Evolutionary conservation across 371 early-diverging fungal genomes (phyloP).

Genomic region (Smittium culicis): DNA sequence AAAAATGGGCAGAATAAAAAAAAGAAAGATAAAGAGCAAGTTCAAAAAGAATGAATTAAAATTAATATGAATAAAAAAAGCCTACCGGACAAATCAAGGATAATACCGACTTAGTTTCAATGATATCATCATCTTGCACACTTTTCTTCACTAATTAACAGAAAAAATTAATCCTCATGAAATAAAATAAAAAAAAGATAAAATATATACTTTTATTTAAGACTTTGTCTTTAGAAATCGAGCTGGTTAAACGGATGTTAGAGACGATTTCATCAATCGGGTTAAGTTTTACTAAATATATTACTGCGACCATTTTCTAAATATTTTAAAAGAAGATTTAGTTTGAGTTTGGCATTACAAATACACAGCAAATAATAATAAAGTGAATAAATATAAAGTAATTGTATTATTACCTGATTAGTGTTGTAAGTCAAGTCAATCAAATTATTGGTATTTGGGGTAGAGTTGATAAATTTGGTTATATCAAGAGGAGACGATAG

Average conservation of each 20-base stretch:
- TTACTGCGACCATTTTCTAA: background rate
- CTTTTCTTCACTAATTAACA: slow-evolving; percentile 3
- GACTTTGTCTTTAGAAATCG: background rate
- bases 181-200: too few species aligned
- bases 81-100: slow-evolving; percentile 16
- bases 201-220: background rate
- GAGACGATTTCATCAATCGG: background rate
- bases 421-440: background rate
- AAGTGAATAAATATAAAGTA: too few species aligned
- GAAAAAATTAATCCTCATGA: too few species aligned
- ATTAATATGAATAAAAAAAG: background rate
- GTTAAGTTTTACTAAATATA: background rate
- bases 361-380: too few species aligned
- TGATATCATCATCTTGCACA: slow-evolving; percentile 13
- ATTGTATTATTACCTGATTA: background rate
- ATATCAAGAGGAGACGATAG: slow-evolving; percentile 7
- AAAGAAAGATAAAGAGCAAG: background rate
- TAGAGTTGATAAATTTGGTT: background rate
- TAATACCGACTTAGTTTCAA: slow-evolving; percentile 8
- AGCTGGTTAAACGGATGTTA: background rate
- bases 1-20: background rate
- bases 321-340: too few species aligned
- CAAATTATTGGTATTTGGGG: background rate
- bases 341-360: too few species aligned
- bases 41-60: background rate